A percentile compares a stretch with the other conserved stretches of the same genome.
phyloP scores from a whole-genome alignment of 2,329 filamentous ascomycete species.

The Scedosporium apiospermum region DNA sequence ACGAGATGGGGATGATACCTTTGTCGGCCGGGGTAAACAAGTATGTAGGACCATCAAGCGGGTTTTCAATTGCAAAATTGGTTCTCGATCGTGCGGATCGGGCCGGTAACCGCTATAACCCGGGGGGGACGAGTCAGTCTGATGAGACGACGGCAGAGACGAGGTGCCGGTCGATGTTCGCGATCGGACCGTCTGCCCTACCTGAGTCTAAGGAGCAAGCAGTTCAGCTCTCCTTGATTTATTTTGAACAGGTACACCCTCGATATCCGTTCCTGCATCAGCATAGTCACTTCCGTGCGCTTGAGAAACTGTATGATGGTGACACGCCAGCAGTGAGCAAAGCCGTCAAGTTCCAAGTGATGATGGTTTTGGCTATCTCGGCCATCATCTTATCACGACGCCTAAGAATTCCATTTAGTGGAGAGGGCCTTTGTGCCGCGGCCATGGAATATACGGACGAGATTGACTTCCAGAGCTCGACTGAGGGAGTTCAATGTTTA shows the following conservation, averaged over 20 bases:
- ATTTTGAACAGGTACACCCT: slow-evolving; percentile 37
- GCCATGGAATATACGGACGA: slow-evolving; percentile 37
- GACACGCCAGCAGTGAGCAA: slow-evolving; percentile 16
- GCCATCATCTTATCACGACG: slow-evolving; percentile 34
- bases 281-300: slow-evolving; percentile 28
- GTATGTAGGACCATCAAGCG: slow-evolving; percentile 48
- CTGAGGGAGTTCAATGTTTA: slow-evolving; percentile 39
- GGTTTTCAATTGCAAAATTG: slow-evolving; percentile 36
- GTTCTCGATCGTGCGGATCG: not conserved
- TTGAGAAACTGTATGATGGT: slow-evolving; percentile 24
- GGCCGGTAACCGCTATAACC: slow-evolving; percentile 32
- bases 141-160: slow-evolving; percentile 13
- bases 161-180: slow-evolving; percentile 20
- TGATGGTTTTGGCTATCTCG: slow-evolving; percentile 43
- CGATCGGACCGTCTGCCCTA: slow-evolving; percentile 21
- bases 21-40: slow-evolving; percentile 30
- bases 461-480: slow-evolving; percentile 35
- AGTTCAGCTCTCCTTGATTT: slow-evolving; percentile 30
- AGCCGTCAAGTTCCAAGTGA: slow-evolving; percentile 33
- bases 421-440: slow-evolving; percentile 37
- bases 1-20: slow-evolving; percentile 12
- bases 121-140: slow-evolving; percentile 19
- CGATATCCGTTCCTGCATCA: slow-evolving; percentile 41
- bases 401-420: slow-evolving; percentile 31
- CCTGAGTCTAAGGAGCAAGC: slow-evolving; percentile 23